Evolutionary conservation across 2,329 filamentous ascomycete species (phyloP).

Genomic region (Botrytis hyacinthi): DNA sequence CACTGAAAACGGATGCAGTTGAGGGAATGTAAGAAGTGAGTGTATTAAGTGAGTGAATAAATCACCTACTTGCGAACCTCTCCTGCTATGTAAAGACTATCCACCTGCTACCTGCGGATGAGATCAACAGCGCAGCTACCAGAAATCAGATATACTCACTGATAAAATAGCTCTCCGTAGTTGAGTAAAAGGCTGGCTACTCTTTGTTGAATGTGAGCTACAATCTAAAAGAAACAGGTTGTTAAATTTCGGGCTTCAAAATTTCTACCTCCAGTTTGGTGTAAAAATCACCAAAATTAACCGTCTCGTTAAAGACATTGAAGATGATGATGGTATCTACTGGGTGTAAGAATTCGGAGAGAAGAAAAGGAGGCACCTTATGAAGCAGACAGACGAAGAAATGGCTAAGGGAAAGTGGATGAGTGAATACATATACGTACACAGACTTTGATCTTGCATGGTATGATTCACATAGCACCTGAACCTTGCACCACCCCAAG

Average conservation of each 20-base stretch:
- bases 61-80: background rate
- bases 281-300: fast-evolving
- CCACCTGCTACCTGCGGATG: too few relatives aligned
- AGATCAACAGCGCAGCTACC: background rate
- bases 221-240: too few relatives aligned
- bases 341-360: background rate
- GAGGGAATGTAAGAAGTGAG: background rate
- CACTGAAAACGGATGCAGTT: background rate
- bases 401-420: too few relatives aligned
- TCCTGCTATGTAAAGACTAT: background rate
- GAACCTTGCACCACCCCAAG: fast-evolving
- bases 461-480: background rate
- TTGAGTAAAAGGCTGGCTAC: too few relatives aligned
- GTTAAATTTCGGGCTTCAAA: background rate
- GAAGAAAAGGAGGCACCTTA: background rate
- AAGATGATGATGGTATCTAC: background rate
- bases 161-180: too few relatives aligned
- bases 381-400: background rate
- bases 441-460: too few relatives aligned
- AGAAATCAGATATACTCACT: background rate
- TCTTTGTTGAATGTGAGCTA: too few relatives aligned
- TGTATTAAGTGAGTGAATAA: too few relatives aligned
- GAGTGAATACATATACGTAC: background rate
- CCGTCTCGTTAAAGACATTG: background rate
- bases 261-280: background rate